Evolutionary conservation across 2,329 filamentous ascomycete species (phyloP).

Genomic region (Sporothrix curviconia): DNA sequence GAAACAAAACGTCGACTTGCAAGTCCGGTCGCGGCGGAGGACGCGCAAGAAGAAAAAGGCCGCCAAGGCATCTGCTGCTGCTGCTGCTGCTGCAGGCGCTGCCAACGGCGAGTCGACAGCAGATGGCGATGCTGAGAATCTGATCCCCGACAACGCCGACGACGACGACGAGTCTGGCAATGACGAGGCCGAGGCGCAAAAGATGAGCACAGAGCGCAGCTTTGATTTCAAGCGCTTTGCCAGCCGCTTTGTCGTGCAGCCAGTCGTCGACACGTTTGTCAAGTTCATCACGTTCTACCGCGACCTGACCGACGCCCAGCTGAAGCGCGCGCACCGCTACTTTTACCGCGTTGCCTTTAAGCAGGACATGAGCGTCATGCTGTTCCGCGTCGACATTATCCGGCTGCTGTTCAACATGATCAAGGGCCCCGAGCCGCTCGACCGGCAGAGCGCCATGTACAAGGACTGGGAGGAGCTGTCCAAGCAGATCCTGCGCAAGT

Average conservation of each 20-base stretch:
- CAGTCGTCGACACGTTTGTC: slow-evolving; percentile 83
- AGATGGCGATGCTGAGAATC: slow-evolving; percentile 48
- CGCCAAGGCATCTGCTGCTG: too few relatives aligned
- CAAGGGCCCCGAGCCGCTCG: slow-evolving; percentile 74
- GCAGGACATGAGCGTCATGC: slow-evolving; percentile 78
- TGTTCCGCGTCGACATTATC: slow-evolving; percentile 88
- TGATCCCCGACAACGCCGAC: slow-evolving; percentile 46
- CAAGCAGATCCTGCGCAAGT: slow-evolving; percentile 73
- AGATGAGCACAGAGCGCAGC: slow-evolving; percentile 72
- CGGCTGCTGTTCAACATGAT: slow-evolving; percentile 85
- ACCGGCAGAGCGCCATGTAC: slow-evolving; percentile 58
- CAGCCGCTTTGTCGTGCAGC: slow-evolving; percentile 73
- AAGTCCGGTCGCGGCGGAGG: slow-evolving; percentile 75
- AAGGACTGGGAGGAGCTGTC: slow-evolving; percentile 89
- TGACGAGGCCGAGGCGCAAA: slow-evolving; percentile 64
- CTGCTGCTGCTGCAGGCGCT: slow-evolving; percentile 18
- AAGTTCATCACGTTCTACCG: slow-evolving; percentile 71
- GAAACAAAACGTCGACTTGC: slow-evolving; percentile 89
- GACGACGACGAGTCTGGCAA: slow-evolving; percentile 65
- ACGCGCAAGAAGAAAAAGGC: slow-evolving; percentile 67
- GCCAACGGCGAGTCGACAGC: slow-evolving; percentile 28
- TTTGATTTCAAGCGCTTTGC: slow-evolving; percentile 89
- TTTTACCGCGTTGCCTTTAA: slow-evolving; percentile 95
- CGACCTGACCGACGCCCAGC: slow-evolving; percentile 70
- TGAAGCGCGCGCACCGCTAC: slow-evolving; percentile 89